Conservation (phyloP, 2,329 filamentous ascomycete genomes). For the Penicillium sp. region DNA sequence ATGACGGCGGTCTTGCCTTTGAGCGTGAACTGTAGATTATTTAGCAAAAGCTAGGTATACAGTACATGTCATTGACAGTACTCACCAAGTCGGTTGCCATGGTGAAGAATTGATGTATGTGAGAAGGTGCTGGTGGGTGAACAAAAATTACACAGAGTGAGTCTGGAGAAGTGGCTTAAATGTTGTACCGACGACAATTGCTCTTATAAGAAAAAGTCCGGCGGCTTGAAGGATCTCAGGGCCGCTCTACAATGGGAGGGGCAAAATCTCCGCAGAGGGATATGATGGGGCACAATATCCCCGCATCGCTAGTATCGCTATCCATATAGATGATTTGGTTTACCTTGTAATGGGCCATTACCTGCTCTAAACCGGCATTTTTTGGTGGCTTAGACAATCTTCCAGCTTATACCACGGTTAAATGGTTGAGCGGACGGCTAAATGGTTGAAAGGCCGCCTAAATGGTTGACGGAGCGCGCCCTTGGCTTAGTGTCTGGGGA, state of each 20-base stretch:
- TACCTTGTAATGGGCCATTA: background rate
- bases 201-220: background rate
- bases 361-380: background rate
- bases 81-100: background rate
- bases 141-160: background rate
- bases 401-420: background rate
- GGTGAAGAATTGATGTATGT: background rate
- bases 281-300: background rate
- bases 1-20: conserved; percentile 22
- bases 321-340: background rate
- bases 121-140: background rate
- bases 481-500: background rate
- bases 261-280: too few species aligned
- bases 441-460: background rate
- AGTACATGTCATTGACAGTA: background rate
- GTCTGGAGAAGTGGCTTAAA: background rate
- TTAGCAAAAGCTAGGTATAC: conserved; percentile 2
- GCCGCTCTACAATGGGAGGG: too few species aligned
- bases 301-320: background rate
- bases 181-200: background rate
- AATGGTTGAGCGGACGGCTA: background rate
- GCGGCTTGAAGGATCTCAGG: background rate
- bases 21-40: conserved; percentile 11
- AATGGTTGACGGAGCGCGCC: background rate
- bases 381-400: background rate